These are phyloP conservation scores for Myriosclerotinia duriaeana DNA, from an alignment of 2,329 filamentous ascomycete genomes.

Conservation along the genomic window DNA sequence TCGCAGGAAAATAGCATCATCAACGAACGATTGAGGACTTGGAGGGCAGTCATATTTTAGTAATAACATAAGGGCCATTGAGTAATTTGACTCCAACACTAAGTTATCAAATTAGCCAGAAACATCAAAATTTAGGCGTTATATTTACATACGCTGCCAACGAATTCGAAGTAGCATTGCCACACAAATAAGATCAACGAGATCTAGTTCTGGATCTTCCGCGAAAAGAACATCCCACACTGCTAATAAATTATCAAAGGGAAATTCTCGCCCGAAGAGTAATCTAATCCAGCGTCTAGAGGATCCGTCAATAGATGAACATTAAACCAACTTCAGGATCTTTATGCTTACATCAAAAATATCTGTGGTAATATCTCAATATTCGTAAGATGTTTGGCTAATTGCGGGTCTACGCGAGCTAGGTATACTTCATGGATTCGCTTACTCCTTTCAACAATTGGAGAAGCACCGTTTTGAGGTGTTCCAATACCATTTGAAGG, in stretches of 20 bases:
- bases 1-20: slow-evolving; percentile 76
- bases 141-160: slow-evolving; percentile 68
- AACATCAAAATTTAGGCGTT: not conserved
- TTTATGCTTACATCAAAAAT: slow-evolving; percentile 73
- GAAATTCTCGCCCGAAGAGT: slow-evolving; percentile 89
- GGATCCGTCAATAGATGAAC: slow-evolving; percentile 18
- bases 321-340: slow-evolving; percentile 14
- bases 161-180: slow-evolving; percentile 90
- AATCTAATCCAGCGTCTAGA: slow-evolving; percentile 80
- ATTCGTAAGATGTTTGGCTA: slow-evolving; percentile 74
- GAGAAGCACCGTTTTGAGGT: slow-evolving; percentile 50
- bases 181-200: slow-evolving; percentile 89
- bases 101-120: slow-evolving; percentile 1
- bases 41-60: slow-evolving; percentile 70
- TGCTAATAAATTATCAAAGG: slow-evolving; percentile 77
- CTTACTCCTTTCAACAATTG: slow-evolving; percentile 82
- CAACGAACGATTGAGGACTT: slow-evolving; percentile 75
- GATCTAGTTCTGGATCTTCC: slow-evolving; percentile 73
- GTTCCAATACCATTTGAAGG: slow-evolving; percentile 29
- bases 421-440: slow-evolving; percentile 83
- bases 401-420: slow-evolving; percentile 75
- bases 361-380: slow-evolving; percentile 95
- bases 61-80: slow-evolving; percentile 75
- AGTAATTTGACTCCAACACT: slow-evolving; percentile 88
- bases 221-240: slow-evolving; percentile 94